A percentile compares a stretch with the other conserved stretches of the same genome.
Evolutionary conservation across 768 basidiomycete species (phyloP).

Genomic region (Lentinula lateritia): DNA sequence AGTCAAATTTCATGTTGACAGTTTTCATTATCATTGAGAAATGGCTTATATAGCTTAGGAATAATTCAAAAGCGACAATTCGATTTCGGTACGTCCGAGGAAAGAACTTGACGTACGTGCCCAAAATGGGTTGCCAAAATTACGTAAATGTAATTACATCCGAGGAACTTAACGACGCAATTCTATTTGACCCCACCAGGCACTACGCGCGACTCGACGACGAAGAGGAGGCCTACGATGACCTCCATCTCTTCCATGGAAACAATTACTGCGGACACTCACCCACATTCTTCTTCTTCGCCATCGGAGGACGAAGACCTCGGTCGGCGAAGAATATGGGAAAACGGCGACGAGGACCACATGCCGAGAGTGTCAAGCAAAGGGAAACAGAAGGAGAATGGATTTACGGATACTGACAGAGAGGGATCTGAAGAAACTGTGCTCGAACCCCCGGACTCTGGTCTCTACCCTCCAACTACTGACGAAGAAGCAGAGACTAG

Average conservation of each 20-base stretch:
- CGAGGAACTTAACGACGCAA: not conserved
- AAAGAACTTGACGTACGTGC: not conserved
- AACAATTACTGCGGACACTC: slow-evolving; percentile 7
- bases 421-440: slow-evolving; percentile 19
- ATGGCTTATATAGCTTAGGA: too few species aligned
- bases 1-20: too few species aligned
- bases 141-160: not conserved
- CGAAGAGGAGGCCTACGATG: slow-evolving; percentile 9
- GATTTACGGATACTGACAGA: slow-evolving; percentile 18
- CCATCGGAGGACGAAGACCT: slow-evolving; percentile 44
- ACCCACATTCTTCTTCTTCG: slow-evolving; percentile 30
- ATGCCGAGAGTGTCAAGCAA: slow-evolving; percentile 19
- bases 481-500: slow-evolving; percentile 66
- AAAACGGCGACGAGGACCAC: slow-evolving; percentile 22
- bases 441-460: slow-evolving; percentile 15
- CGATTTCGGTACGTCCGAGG: too few species aligned
- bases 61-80: too few species aligned
- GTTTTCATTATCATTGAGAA: too few species aligned
- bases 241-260: slow-evolving; percentile 17
- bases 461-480: slow-evolving; percentile 59
- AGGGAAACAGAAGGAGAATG: slow-evolving; percentile 26
- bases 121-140: not conserved
- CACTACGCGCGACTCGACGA: not conserved
- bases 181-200: not conserved
- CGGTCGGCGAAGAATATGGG: slow-evolving; percentile 26